A percentile compares a stretch with the other conserved stretches of the same genome.
phyloP scores from a whole-genome alignment of 768 basidiomycete species.

The Piloderma croceum region DNA sequence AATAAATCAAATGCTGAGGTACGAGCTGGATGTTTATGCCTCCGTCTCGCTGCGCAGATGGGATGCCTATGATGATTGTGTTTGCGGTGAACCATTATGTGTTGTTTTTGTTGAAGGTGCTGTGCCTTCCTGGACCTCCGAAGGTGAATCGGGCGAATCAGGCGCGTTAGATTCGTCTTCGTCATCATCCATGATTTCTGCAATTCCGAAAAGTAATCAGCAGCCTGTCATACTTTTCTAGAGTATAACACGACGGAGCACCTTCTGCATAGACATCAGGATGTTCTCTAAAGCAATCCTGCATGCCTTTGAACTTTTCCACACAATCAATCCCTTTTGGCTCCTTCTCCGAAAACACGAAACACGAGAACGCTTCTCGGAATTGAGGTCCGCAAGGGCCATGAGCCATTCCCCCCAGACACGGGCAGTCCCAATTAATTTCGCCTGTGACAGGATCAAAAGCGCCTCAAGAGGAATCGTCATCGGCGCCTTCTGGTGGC shows the following conservation, averaged over 20 bases:
- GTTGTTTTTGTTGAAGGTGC: too few relatives aligned
- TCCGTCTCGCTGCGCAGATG: too few relatives aligned
- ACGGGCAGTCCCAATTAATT: conserved; percentile 99
- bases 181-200: conserved; percentile 68
- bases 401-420: conserved; percentile 97
- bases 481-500: conserved; percentile 24
- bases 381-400: conserved; percentile 94
- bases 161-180: conserved; percentile 51
- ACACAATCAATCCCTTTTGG: conserved; percentile 98
- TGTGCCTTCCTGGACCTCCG: too few relatives aligned
- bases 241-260: too few relatives aligned
- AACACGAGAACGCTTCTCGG: conserved; percentile 94
- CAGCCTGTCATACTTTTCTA: conserved; percentile 7
- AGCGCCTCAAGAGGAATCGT: conserved; percentile 43
- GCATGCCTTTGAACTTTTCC: conserved; percentile 97
- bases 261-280: conserved; percentile 95
- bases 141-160: neutral
- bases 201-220: too few relatives aligned
- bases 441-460: conserved; percentile 96
- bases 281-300: conserved; percentile 93
- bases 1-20: too few relatives aligned
- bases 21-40: too few relatives aligned
- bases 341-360: conserved; percentile 88
- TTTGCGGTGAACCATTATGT: too few relatives aligned
- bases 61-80: too few relatives aligned